These are phyloP conservation scores for Lactarius indigo DNA, from an alignment of 768 basidiomycete species.

Conservation along the genomic window DNA sequence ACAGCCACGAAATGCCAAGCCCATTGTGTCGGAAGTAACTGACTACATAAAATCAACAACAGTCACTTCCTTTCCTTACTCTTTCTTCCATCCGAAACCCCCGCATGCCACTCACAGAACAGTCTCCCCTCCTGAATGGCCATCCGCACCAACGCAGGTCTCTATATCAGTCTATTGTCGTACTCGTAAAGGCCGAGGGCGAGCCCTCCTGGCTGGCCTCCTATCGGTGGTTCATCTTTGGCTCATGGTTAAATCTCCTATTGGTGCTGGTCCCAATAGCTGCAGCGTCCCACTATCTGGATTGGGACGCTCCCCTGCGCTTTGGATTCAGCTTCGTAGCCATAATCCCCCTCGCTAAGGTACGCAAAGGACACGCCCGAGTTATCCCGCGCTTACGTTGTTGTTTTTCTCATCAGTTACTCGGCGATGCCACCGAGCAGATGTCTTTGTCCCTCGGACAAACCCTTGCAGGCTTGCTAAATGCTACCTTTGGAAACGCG, in stretches of 20 bases:
- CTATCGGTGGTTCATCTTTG: constrained; percentile 56
- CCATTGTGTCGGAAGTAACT: neutral
- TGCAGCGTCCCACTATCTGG: constrained; percentile 54
- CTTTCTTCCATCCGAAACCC: neutral
- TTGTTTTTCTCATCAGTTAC: constrained; percentile 43
- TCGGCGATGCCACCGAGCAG: constrained; percentile 81
- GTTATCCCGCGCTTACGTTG: neutral
- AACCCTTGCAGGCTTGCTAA: constrained; percentile 81
- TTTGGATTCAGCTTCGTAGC: constrained; percentile 77
- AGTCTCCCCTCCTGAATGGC: constrained; percentile 26
- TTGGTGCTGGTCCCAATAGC: constrained; percentile 79
- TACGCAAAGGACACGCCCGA: constrained; percentile 31
- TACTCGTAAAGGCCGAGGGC: constrained; percentile 52
- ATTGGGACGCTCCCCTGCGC: constrained; percentile 75
- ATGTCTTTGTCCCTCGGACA: constrained; percentile 75
- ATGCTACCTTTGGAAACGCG: constrained; percentile 80
- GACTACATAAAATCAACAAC: neutral
- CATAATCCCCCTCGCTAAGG: constrained; percentile 85
- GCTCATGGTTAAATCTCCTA: constrained; percentile 69
- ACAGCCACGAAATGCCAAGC: constrained; percentile 14
- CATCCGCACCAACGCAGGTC: constrained; percentile 39
- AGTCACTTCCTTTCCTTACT: neutral
- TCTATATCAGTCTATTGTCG: constrained; percentile 35
- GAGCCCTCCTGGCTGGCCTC: constrained; percentile 61
- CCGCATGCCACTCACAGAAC: constrained; percentile 20